A percentile compares a stretch with the other conserved stretches of the same genome.
Evolutionary conservation across 1,284 basidiomycete genomes (phyloP).

Genomic region (Pascua guehoae): DNA sequence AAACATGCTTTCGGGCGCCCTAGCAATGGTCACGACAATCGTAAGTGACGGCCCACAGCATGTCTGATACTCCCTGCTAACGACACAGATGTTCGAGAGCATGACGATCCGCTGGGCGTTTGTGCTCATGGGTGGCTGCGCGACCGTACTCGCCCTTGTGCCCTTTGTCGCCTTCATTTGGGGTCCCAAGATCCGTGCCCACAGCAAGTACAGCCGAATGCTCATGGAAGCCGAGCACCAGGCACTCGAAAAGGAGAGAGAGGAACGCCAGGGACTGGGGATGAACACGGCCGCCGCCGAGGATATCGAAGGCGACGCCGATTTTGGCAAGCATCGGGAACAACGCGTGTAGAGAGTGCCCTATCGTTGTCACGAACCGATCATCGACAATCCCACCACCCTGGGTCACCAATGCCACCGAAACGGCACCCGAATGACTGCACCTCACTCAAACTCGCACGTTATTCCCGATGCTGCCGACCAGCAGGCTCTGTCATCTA

Average conservation of each 20-base stretch:
- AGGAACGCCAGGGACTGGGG: conserved; percentile 5
- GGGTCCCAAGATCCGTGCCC: conserved; percentile 38
- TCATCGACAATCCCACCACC: no score
- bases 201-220: conserved; percentile 33
- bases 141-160: conserved; percentile 27
- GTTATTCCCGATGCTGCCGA: no score
- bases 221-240: conserved; percentile 41
- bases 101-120: conserved; percentile 18
- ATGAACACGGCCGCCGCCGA: conserved; percentile 12
- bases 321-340: no score
- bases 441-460: no score
- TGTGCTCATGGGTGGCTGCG: conserved; percentile 16
- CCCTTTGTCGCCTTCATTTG: conserved; percentile 42
- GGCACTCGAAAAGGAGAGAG: conserved; percentile 28
- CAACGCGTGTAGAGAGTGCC: no score
- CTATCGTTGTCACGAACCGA: no score
- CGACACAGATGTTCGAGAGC: conserved; percentile 8
- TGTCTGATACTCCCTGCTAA: not conserved
- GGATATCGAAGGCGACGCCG: conserved; percentile 13
- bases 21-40: conserved; percentile 21
- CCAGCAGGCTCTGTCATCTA: no score
- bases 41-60: conserved; percentile 4
- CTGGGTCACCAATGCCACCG: no score
- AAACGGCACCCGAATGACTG: no score
- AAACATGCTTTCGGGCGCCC: conserved; percentile 14